phyloP scores from a whole-genome alignment of 495 filamentous ascomycete species.

The Neurospora sp. region DNA sequence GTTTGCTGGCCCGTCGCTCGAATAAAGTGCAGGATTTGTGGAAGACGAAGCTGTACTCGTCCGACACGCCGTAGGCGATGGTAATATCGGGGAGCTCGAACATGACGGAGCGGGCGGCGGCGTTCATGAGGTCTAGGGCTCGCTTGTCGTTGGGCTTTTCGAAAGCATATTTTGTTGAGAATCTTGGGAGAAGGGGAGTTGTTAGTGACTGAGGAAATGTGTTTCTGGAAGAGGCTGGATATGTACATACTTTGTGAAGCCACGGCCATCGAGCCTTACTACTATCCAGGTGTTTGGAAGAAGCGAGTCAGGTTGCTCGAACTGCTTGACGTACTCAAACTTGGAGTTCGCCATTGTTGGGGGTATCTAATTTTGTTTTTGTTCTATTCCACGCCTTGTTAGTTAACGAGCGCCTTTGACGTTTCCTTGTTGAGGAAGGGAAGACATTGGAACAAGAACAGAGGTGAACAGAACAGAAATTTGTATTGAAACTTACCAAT shows the following conservation, averaged over 20 bases:
- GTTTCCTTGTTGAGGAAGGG: neutral
- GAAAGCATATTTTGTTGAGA: constrained; percentile 74
- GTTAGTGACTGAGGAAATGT: neutral
- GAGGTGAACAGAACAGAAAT: neutral
- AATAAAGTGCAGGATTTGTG: constrained; percentile 72
- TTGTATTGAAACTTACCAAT: neutral
- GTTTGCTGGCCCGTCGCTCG: constrained; percentile 77
- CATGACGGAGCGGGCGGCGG: constrained; percentile 72
- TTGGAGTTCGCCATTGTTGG: constrained; percentile 39
- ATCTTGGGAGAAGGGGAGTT: constrained; percentile 29
- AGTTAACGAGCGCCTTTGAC: neutral
- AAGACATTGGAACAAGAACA: neutral
- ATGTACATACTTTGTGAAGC: constrained; percentile 69
- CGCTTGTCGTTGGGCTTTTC: constrained; percentile 84
- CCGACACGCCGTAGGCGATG: constrained; percentile 85
- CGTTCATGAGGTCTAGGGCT: constrained; percentile 91
- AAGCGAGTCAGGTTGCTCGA: constrained; percentile 70
- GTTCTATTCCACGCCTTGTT: neutral
- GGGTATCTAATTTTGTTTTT: neutral
- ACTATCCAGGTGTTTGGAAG: constrained; percentile 92
- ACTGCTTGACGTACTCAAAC: constrained; percentile 86
- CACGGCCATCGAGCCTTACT: constrained; percentile 82
- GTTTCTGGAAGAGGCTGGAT: neutral
- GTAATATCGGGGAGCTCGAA: constrained; percentile 74
- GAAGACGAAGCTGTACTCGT: constrained; percentile 92